Evolutionary conservation across 2,329 filamentous ascomycete species (phyloP), one percentile per base, ranked within the genome.

Genomic region (Gaeumannomyces tritici): DNA sequence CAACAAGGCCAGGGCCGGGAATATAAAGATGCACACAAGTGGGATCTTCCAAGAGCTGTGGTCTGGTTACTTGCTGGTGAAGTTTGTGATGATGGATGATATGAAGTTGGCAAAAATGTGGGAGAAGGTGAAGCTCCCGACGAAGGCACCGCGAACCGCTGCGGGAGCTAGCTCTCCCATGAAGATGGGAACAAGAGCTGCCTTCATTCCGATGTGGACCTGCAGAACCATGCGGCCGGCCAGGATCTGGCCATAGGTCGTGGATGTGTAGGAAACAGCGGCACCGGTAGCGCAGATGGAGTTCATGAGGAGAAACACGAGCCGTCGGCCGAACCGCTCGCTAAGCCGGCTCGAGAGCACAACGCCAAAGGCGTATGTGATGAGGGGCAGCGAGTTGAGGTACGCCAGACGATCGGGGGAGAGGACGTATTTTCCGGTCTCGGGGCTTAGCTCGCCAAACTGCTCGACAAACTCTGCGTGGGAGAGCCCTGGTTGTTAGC

Each of bases 121-220:
- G 21, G 64, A 64, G 26, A 68, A 67, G 11, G 64, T 64, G 26
- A 67, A 68, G 6, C 65, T 62, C 1, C 63, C 64, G 3, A 66
- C 66, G 18, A 69, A 31, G 9, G 62, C 63, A 21, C 67, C 67
- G 7, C 67, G 63, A 1, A 68, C 63, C 0, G 66, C 63, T 3
- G 65, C 65, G 2, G 67, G 67, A 2, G 67, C 67, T 7, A 69
- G 63, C 57, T 69, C 67, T n/a, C 67, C 67, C 28, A 65, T 64
- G 31, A 63, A 67, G 66, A 68, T 67, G 0, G 66, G 66, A 7
- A 69, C 66, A 1, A 68, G 24, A 55, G 63, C 64, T 0, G 65
- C 66, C 54, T 69, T 66, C 59, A 65, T 66, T 47, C 15, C 59
- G 33, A 60, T 60, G 2, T 60, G 59, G 21, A 51, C 33, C 26